Evolutionary conservation across 495 filamentous ascomycete genomes (phyloP).

Genomic region (Penicillium coprophilum): DNA sequence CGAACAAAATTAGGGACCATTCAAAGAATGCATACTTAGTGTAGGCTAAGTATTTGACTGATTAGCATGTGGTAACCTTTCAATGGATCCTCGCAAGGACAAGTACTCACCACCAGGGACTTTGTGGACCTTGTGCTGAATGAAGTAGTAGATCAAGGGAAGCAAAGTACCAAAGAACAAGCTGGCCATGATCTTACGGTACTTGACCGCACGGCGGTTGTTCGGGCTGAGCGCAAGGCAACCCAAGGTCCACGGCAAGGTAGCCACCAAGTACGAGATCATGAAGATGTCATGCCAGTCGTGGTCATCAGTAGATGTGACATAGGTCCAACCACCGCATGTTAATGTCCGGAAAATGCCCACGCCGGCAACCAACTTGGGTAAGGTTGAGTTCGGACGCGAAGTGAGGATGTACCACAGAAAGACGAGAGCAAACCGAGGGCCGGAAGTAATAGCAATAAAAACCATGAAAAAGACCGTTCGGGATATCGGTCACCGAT

Average conservation of each 20-base stretch:
- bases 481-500: conserved; percentile 98
- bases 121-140: conserved; percentile 97
- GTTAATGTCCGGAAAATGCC: conserved; percentile 88
- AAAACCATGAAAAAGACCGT: conserved; percentile 95
- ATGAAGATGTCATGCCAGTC: conserved; percentile 99
- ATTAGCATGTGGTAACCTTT: not conserved
- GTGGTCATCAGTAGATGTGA: conserved; percentile 98
- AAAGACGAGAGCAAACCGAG: conserved; percentile 86
- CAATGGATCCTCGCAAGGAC: not conserved
- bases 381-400: conserved; percentile 67
- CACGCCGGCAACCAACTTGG: conserved; percentile 76
- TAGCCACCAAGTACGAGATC: conserved; percentile 95
- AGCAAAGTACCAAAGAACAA: conserved; percentile 90
- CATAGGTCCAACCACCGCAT: conserved; percentile 98
- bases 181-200: conserved; percentile 79
- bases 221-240: conserved; percentile 86
- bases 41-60: conserved; percentile 62
- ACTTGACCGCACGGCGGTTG: conserved; percentile 81
- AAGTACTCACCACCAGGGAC: conserved; percentile 81
- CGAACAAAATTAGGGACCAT: conserved; percentile 91
- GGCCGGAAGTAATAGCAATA: conserved; percentile 93
- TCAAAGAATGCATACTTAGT: conserved; percentile 99
- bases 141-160: conserved; percentile 93
- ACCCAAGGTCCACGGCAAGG: conserved; percentile 91
- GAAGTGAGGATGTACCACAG: conserved; percentile 91